These are phyloP conservation scores for Pythium myriotylum DNA, from an alignment of 352 stramenopile genomes.

Conservation along the genomic window DNA sequence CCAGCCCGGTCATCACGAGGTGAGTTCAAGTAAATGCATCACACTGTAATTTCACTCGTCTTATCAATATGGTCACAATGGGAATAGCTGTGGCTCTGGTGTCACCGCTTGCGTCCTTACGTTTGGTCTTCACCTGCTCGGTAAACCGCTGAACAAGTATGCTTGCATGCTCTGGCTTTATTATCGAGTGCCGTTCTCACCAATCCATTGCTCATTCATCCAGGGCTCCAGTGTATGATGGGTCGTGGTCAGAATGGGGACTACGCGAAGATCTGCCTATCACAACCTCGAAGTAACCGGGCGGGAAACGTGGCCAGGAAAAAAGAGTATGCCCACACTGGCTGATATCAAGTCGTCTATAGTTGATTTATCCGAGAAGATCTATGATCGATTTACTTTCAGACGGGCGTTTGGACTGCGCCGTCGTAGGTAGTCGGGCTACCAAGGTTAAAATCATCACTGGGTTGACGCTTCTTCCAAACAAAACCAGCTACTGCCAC, in stretches of 20 bases:
- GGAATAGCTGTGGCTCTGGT: slow-evolving; percentile 66
- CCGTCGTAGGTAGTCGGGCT: slow-evolving; percentile 16
- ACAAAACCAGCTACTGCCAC: slow-evolving; percentile 15
- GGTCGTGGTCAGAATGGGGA: slow-evolving; percentile 89
- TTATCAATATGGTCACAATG: slow-evolving; percentile 8
- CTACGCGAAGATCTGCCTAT: slow-evolving; percentile 60
- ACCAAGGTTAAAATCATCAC: neutral
- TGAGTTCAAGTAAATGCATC: slow-evolving; percentile 25
- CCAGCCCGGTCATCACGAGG: slow-evolving; percentile 73
- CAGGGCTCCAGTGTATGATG: slow-evolving; percentile 87
- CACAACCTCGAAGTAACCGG: slow-evolving; percentile 30
- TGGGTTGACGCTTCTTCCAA: slow-evolving; percentile 11
- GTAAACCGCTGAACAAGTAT: slow-evolving; percentile 72
- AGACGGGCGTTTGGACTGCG: slow-evolving; percentile 25
- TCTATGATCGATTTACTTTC: slow-evolving; percentile 5
- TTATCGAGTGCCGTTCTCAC: neutral
- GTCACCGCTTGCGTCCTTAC: slow-evolving; percentile 69
- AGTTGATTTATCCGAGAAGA: too few species aligned
- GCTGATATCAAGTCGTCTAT: too few species aligned
- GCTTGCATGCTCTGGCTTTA: slow-evolving; percentile 4
- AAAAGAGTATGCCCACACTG: too few species aligned
- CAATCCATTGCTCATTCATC: neutral
- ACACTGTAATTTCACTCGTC: neutral
- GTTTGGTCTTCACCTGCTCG: slow-evolving; percentile 64
- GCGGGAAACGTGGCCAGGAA: neutral